Conservation (phyloP, 495 filamentous ascomycete species). For the Hypoxylon fragiforme region DNA sequence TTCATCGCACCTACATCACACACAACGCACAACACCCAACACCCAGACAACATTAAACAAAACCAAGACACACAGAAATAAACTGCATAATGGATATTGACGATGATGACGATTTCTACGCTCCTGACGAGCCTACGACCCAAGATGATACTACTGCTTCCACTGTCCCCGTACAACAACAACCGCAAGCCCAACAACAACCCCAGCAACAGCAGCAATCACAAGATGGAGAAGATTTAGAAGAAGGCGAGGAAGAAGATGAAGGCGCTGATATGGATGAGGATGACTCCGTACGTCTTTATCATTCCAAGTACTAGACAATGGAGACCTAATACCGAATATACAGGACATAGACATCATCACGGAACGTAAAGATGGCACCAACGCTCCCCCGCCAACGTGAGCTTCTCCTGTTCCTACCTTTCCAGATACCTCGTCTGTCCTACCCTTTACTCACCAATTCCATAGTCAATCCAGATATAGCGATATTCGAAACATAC, state of each 20-base stretch:
- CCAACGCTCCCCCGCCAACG: constrained; percentile 69
- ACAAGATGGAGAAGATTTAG: constrained; percentile 52
- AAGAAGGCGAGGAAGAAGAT: constrained; percentile 66
- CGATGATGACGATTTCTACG: constrained; percentile 73
- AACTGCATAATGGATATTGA: constrained; percentile 62
- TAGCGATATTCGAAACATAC: constrained; percentile 68
- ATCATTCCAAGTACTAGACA: too few species aligned
- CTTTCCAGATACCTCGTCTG: not conserved
- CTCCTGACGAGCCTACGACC: constrained; percentile 49
- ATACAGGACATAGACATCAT: constrained; percentile 92
- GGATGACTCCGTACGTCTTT: constrained; percentile 51
- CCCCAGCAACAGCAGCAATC: constrained; percentile 14
- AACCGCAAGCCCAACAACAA: constrained; percentile 14
- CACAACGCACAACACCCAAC: not conserved
- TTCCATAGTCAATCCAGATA: constrained; percentile 53
- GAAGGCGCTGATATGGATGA: constrained; percentile 78
- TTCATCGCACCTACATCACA: too few species aligned
- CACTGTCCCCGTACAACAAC: not conserved
- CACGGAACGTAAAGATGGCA: constrained; percentile 78
- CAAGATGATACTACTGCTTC: constrained; percentile 27
- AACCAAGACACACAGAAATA: not conserved
- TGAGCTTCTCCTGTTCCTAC: constrained; percentile 41
- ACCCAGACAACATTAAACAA: not conserved
- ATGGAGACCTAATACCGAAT: constrained; percentile 23
- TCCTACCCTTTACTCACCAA: constrained; percentile 14